Evolutionary conservation across 352 stramenopile genomes (phyloP).

Genomic region (Lagenidium sp.): DNA sequence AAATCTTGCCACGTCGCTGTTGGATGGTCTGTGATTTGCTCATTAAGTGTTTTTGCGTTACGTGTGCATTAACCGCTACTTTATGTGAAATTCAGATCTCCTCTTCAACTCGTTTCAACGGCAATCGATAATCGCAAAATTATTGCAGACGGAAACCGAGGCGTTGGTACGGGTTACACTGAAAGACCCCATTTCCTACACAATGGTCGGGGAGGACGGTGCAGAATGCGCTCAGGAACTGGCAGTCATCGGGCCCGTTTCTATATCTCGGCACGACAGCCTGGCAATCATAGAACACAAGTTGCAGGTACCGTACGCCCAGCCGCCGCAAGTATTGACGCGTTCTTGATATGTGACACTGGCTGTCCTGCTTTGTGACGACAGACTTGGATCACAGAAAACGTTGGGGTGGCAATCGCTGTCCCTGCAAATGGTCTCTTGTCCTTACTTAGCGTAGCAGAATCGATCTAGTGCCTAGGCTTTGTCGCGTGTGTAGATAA

Average conservation of each 20-base stretch:
- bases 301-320: slow-evolving; percentile 43
- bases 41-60: neutral
- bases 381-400: slow-evolving; percentile 34
- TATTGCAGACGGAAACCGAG: slow-evolving; percentile 31
- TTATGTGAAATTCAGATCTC: slow-evolving; percentile 26
- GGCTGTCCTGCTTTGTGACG: neutral
- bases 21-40: slow-evolving; percentile 30
- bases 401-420: slow-evolving; percentile 20
- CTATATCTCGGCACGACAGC: slow-evolving; percentile 37
- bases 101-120: slow-evolving; percentile 28
- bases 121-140: slow-evolving; percentile 31
- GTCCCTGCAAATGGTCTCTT: slow-evolving; percentile 33
- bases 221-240: slow-evolving; percentile 10
- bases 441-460: slow-evolving; percentile 39
- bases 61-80: neutral
- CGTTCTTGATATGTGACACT: neutral
- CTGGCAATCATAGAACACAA: slow-evolving; percentile 48
- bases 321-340: too few species aligned
- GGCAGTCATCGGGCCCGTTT: slow-evolving; percentile 30
- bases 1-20: slow-evolving; percentile 16
- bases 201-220: slow-evolving; percentile 6
- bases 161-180: slow-evolving; percentile 42
- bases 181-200: slow-evolving; percentile 28
- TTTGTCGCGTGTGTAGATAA: too few species aligned
- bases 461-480: too few species aligned